Percentiles rank a stretch among this genome's conserved stretches.
Evolutionary conservation across 2,329 filamentous ascomycete species (phyloP).

Genomic region (Claviceps sp.): DNA sequence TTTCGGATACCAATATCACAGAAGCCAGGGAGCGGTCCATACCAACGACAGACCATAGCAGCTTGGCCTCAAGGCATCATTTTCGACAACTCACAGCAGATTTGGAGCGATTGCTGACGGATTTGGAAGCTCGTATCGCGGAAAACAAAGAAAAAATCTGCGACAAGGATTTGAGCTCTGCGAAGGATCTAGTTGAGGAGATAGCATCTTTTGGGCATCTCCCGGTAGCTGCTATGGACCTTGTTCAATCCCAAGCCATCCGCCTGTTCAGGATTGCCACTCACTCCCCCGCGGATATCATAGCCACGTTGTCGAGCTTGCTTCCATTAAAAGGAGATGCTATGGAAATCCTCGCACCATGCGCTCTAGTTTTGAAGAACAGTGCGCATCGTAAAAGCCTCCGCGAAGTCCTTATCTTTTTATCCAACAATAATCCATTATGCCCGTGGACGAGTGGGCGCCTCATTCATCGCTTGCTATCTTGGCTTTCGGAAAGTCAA

Average conservation of each 20-base stretch:
- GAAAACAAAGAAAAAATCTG: neutral
- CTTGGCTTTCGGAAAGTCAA: neutral
- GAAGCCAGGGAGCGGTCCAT: slow-evolving; percentile 3
- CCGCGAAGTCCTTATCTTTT: slow-evolving; percentile 5
- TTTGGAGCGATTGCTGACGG: slow-evolving; percentile 5
- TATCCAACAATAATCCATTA: slow-evolving; percentile 4
- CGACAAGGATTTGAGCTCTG: neutral
- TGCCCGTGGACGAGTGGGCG: slow-evolving; percentile 9
- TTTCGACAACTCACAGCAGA: slow-evolving; percentile 4
- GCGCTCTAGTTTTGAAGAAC: slow-evolving; percentile 2
- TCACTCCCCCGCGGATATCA: slow-evolving; percentile 8
- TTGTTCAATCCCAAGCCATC: slow-evolving; percentile 10
- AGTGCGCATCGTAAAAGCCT: slow-evolving; percentile 5
- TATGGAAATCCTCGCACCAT: slow-evolving; percentile 2
- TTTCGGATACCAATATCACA: neutral
- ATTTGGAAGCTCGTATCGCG: slow-evolving; percentile 2
- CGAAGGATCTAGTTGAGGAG: slow-evolving; percentile 6
- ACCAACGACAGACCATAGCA: neutral
- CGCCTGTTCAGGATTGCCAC: slow-evolving; percentile 13
- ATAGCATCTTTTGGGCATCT: slow-evolving; percentile 9
- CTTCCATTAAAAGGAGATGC: slow-evolving; percentile 12
- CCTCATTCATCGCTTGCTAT: slow-evolving; percentile 7
- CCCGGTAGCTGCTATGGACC: slow-evolving; percentile 1
- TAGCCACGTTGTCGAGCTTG: slow-evolving; percentile 11
- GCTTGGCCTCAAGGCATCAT: neutral